Base-by-base conservation (phyloP, 345 rosid species). In the Citrus sp. region DNA sequence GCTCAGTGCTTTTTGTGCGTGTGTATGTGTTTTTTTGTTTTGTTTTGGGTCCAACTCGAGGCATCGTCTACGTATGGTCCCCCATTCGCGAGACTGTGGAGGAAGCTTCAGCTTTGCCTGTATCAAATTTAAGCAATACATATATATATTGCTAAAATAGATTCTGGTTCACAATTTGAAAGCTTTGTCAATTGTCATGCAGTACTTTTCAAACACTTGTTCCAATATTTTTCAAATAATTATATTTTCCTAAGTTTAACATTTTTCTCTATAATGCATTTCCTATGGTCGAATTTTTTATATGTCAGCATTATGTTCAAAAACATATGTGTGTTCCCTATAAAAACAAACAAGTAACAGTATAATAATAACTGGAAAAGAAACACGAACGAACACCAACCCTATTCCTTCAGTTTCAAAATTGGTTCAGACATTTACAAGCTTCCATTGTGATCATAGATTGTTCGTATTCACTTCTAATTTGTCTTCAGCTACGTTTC, bases 401-500 rank as follows among this genome's bases (percentile, higher is more conserved):
- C 46, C 13, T 9, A 46, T 46, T 46, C 51, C 51, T 46, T 46
- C 51, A 46, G 14, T 46, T 51, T n/a, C 24, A 34, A 70, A 78
- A 61, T 70, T 32, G 35, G 56, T 68, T 66, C 74, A 68, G 84
- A 82, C 49, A 32, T 63, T 67, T 70, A 35, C 79, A 77, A 73
- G 74, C 75, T 81, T 80, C 82, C 76, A 38, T 69, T 62, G 27
- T 56, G 74, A 56, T 76, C 68, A 46, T 27, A 25, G 77, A 54
- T 37, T 3, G 79, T 84, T 69, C 46, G 49, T 71, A 70, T 49
- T 55, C 75, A 67, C 80, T 82, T 85, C 81, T 76, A 78, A 78
- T 78, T 78, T 83, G 84, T 87, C 88, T 77, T 80, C 58, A 78
- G 66, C 80, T 30, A 77, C 25, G 21, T 21, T 49, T 68, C 55